Conservation (phyloP, 306 rosid species). For the Acacia melanoxylon region DNA sequence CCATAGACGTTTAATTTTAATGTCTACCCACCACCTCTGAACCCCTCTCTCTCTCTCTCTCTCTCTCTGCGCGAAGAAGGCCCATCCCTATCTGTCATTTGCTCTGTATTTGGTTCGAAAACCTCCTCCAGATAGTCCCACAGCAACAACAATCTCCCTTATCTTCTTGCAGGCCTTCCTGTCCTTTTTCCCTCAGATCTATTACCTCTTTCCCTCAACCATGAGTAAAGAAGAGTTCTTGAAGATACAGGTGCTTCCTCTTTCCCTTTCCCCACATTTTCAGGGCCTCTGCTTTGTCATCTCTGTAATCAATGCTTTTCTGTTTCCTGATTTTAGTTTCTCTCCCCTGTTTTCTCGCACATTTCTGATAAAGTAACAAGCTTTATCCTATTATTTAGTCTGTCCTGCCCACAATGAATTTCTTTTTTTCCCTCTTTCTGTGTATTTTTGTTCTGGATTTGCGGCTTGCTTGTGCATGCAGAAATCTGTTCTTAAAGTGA, state of each 20-base stretch:
- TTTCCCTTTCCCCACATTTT: not conserved
- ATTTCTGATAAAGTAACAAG: constrained; percentile 11
- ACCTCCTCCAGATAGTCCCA: constrained; percentile 26
- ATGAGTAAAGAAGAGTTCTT: constrained; percentile 90
- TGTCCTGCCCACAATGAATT: constrained; percentile 10
- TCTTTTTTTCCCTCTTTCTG: not conserved
- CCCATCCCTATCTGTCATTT: constrained; percentile 34
- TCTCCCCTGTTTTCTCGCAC: not conserved
- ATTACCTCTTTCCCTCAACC: constrained; percentile 20
- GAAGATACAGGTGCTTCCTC: constrained; percentile 76
- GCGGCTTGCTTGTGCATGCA: constrained; percentile 49
- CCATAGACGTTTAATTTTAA: constrained; percentile 30
- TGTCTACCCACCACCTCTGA: constrained; percentile 42
- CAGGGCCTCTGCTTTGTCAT: constrained; percentile 14
- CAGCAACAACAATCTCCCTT: not conserved
- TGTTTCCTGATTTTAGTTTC: not conserved
- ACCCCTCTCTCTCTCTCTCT: constrained; percentile 1
- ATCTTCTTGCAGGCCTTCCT: constrained; percentile 17
- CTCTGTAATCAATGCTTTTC: not conserved
- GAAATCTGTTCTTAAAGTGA: constrained; percentile 82
- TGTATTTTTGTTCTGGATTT: constrained; percentile 36
- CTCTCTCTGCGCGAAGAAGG: constrained; percentile 19
- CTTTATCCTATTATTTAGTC: not conserved
- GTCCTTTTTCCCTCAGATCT: constrained; percentile 46
- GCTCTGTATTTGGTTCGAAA: constrained; percentile 35